These are phyloP conservation scores for Cercospora nicotianae DNA, from an alignment of 2,329 filamentous ascomycete species.

Conservation along the genomic window DNA sequence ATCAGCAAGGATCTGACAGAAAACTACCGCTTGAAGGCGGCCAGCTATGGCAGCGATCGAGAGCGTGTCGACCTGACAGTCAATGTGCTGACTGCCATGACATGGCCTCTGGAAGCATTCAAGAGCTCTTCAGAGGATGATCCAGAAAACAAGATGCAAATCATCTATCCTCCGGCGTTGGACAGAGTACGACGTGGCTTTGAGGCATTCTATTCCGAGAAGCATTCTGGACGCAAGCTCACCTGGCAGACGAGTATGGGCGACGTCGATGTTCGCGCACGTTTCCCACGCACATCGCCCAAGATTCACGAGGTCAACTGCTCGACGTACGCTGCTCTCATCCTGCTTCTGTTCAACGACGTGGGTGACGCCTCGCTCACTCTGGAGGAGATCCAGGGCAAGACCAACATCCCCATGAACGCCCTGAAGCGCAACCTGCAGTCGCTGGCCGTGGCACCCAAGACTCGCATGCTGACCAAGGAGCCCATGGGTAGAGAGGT, in stretches of 20 bases:
- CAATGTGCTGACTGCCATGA: constrained; percentile 86
- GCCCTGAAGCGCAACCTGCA: constrained; percentile 79
- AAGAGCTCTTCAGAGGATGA: constrained; percentile 56
- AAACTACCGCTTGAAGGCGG: constrained; percentile 71
- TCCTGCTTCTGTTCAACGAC: constrained; percentile 87
- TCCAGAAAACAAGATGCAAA: constrained; percentile 53
- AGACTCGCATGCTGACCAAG: constrained; percentile 78
- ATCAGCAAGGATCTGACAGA: constrained; percentile 80
- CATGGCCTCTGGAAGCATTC: constrained; percentile 92
- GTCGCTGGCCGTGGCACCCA: constrained; percentile 77
- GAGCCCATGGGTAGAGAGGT: constrained; percentile 76
- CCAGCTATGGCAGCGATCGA: constrained; percentile 53
- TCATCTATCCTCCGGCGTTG: constrained; percentile 74
- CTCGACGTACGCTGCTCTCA: constrained; percentile 87
- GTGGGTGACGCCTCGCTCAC: constrained; percentile 56
- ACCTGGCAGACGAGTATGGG: constrained; percentile 80
- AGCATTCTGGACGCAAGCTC: constrained; percentile 83
- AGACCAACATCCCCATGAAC: constrained; percentile 72
- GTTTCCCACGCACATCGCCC: constrained; percentile 68
- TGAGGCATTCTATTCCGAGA: constrained; percentile 81
- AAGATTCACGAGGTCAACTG: constrained; percentile 78
- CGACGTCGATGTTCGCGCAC: constrained; percentile 80
- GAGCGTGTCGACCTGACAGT: constrained; percentile 76
- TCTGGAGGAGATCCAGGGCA: constrained; percentile 77
- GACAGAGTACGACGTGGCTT: constrained; percentile 78